These are phyloP conservation scores for Aureobasidium sp. DNA, from an alignment of 2,329 filamentous ascomycete genomes.

Conservation along the genomic window DNA sequence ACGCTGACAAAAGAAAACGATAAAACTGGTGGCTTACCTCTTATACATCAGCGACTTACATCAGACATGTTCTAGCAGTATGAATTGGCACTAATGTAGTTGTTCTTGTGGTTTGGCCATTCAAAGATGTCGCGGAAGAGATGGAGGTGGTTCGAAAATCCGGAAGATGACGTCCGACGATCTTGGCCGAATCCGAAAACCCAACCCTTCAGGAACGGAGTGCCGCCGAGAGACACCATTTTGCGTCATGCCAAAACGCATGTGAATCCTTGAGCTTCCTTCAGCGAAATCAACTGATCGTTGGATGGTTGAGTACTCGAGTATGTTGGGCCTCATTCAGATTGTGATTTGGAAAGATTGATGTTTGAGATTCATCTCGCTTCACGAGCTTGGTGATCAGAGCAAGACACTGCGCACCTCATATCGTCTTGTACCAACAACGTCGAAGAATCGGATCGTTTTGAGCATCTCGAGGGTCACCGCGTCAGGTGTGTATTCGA, in stretches of 20 bases:
- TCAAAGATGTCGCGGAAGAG: neutral
- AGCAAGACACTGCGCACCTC: neutral
- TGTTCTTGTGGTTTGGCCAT: too few relatives aligned
- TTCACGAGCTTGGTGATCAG: neutral
- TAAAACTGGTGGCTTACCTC: neutral
- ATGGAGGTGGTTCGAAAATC: neutral
- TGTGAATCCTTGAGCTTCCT: neutral
- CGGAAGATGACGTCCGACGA: neutral
- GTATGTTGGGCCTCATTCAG: neutral
- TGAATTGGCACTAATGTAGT: too few relatives aligned
- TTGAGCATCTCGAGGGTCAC: too few relatives aligned
- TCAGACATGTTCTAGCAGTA: too few relatives aligned
- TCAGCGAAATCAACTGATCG: neutral
- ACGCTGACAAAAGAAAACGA: neutral
- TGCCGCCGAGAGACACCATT: neutral
- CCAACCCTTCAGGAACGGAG: neutral
- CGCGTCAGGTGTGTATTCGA: too few relatives aligned
- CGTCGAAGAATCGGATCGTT: neutral
- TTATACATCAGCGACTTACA: too few relatives aligned
- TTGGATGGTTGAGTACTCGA: neutral
- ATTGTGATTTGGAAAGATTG: neutral
- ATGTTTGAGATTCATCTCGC: neutral
- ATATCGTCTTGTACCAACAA: too few relatives aligned
- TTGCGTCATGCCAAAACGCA: neutral
- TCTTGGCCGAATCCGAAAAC: neutral